Evolutionary conservation across 2,329 filamentous ascomycete species (phyloP).

Genomic region (Diaporthe amygdali): DNA sequence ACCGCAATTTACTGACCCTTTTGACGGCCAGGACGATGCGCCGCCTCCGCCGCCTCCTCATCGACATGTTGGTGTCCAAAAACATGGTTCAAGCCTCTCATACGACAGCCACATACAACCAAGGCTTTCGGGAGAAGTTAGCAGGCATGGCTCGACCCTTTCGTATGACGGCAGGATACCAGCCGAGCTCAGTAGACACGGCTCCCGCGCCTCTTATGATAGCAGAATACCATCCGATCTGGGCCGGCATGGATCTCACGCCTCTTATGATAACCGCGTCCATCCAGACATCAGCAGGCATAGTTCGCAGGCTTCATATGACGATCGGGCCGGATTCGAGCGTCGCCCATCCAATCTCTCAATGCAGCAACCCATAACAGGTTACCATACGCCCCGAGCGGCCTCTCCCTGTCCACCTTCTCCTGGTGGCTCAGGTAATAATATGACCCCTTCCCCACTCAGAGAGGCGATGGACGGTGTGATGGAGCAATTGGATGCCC

Average conservation of each 20-base stretch:
- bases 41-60: conserved; percentile 86
- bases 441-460: conserved; percentile 81
- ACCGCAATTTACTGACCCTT: conserved; percentile 26
- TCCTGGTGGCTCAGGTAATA: conserved; percentile 65
- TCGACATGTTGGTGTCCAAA: conserved; percentile 59
- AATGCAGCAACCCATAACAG: conserved; percentile 44
- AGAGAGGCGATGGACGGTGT: conserved; percentile 98
- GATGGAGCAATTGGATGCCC: conserved; percentile 90
- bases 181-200: conserved; percentile 32
- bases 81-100: conserved; percentile 28
- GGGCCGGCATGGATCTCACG: conserved; percentile 26
- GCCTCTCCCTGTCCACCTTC: conserved; percentile 73
- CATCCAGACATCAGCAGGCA: conserved; percentile 35
- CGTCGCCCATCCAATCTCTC: conserved; percentile 31
- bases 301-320: conserved; percentile 44
- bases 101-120: conserved; percentile 25
- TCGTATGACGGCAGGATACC: conserved; percentile 25
- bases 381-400: conserved; percentile 60
- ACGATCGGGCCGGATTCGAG: conserved; percentile 30
- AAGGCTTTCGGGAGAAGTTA: conserved; percentile 18
- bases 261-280: conserved; percentile 25
- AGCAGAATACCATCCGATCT: conserved; percentile 19
- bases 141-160: conserved; percentile 23
- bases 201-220: conserved; percentile 38
- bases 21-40: conserved; percentile 59